These are phyloP conservation scores for Fusarium sp. DNA, from an alignment of 2,329 filamentous ascomycete genomes.

Conservation along the genomic window DNA sequence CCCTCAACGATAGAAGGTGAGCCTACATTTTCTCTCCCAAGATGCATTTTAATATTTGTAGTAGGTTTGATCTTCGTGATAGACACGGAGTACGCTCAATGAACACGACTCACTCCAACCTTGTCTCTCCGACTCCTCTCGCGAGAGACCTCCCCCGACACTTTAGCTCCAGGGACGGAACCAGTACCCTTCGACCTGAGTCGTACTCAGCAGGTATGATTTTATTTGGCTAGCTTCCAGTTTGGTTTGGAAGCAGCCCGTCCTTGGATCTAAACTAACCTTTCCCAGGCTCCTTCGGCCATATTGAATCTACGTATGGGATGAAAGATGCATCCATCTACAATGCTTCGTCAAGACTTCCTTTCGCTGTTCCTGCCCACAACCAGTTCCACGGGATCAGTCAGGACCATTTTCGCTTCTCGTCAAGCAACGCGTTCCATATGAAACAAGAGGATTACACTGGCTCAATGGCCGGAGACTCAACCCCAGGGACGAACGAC, in stretches of 20 bases:
- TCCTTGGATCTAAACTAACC: conserved; percentile 18
- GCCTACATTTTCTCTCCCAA: background rate
- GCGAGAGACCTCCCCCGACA: conserved; percentile 43
- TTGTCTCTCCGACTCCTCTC: conserved; percentile 49
- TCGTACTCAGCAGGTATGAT: conserved; percentile 28
- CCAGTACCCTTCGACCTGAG: conserved; percentile 31
- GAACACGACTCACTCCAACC: conserved; percentile 50
- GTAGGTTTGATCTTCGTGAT: conserved; percentile 47
- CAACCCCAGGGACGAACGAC: conserved; percentile 29
- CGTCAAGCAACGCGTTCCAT: conserved; percentile 37
- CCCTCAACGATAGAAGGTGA: conserved; percentile 43
- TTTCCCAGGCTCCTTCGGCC: conserved; percentile 39
- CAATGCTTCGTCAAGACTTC: conserved; percentile 43
- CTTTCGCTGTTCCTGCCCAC: conserved; percentile 37
- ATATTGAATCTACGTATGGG: conserved; percentile 43
- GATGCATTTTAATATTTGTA: conserved; percentile 10
- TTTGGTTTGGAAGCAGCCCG: background rate
- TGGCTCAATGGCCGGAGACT: conserved; percentile 30
- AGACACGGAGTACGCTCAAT: conserved; percentile 49
- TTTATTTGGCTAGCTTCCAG: background rate
- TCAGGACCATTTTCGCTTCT: conserved; percentile 44
- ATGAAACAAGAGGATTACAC: conserved; percentile 44
- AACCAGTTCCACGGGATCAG: conserved; percentile 38
- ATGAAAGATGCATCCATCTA: conserved; percentile 47
- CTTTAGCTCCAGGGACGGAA: conserved; percentile 38